A percentile compares a stretch with the other conserved stretches of the same genome.
Evolutionary conservation across 331 rosid species (phyloP).

Genomic region (Pyrus hybrid): DNA sequence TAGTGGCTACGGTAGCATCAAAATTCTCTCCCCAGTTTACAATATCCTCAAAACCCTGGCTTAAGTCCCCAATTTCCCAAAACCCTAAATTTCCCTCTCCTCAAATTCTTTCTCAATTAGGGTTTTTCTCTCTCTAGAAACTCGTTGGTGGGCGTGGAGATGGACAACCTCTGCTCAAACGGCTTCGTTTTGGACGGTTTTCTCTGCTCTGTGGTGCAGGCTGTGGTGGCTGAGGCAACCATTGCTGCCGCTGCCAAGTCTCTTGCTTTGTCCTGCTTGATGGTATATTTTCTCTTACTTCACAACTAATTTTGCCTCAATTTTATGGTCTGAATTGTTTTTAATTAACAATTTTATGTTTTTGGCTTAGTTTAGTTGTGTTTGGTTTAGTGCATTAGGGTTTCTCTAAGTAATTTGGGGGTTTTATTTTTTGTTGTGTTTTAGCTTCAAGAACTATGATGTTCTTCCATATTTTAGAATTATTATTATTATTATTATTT

Average conservation of each 20-base stretch:
- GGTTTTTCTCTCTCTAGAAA: neutral
- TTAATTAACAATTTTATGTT: neutral
- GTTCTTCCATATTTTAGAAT: neutral
- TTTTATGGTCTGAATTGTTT: neutral
- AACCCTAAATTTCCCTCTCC: neutral
- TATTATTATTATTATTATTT: no score
- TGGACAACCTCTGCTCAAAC: constrained; percentile 8
- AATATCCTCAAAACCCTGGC: constrained; percentile 22
- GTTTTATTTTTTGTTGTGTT: neutral
- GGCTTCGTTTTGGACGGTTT: constrained; percentile 5
- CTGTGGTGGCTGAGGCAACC: constrained; percentile 19
- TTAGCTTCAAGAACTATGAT: neutral
- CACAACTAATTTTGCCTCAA: neutral
- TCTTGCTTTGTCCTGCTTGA: constrained; percentile 4
- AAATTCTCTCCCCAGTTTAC: neutral
- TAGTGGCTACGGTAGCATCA: neutral
- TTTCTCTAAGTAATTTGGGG: neutral
- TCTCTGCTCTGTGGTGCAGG: constrained; percentile 18
- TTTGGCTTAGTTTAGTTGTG: neutral
- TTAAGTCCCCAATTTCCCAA: constrained; percentile 12
- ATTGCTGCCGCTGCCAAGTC: constrained; percentile 20
- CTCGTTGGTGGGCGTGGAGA: constrained; percentile 10
- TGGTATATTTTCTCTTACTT: constrained; percentile 10
- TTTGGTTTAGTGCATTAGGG: neutral
- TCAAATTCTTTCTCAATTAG: neutral